Base-by-base conservation (phyloP, 257 asterid species). In the Ajuga chamaepitys region DNA sequence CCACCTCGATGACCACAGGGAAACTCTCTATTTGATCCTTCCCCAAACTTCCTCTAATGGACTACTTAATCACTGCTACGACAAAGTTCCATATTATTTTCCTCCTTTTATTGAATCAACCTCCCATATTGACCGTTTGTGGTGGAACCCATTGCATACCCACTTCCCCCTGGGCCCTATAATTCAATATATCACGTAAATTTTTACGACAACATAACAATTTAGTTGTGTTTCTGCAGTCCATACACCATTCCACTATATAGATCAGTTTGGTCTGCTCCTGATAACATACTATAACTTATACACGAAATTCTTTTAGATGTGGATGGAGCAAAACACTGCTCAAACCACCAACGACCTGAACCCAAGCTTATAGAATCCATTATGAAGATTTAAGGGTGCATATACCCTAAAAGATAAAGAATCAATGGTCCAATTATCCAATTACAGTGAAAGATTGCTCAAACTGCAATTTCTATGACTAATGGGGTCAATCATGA, bases 261-360 rank as follows among this genome's bases (percentile, higher is more conserved):
- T 48, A 64, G 35, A 50, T 47, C 34, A 67, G 21, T 22, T 60
- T 42, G 41, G 45, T 67, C 26, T 56, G 53, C 48, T 61, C 25
- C 26, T 52, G 45, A 60, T 26, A 63, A 46, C 17, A 46, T 64
- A 45, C 26, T 13, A 58, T 25, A 58, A 35, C 47, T 22, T 24
- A 48, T 37, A 16, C 20, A 1, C 38, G 28, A 9, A 24, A 28
- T 46, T 16, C 24, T 61, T 40, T 24, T n/a, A 34, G 57, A 16
- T 58, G 73, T 32, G 25, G 28, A 38, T 25, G 50, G 67, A 47
- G 22, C 37, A 67, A 66, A 71, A 24, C 32, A 62, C 56, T 26
- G 45, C 64, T 46, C 18, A 46, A 42, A 53, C 5, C 13, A 41
- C 53, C 59, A 35, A 52, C 55, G 32, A 26, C 52, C 57, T 48